Conservation (phyloP, 2,329 filamentous ascomycete genomes). For the Aureobasidium musti region DNA sequence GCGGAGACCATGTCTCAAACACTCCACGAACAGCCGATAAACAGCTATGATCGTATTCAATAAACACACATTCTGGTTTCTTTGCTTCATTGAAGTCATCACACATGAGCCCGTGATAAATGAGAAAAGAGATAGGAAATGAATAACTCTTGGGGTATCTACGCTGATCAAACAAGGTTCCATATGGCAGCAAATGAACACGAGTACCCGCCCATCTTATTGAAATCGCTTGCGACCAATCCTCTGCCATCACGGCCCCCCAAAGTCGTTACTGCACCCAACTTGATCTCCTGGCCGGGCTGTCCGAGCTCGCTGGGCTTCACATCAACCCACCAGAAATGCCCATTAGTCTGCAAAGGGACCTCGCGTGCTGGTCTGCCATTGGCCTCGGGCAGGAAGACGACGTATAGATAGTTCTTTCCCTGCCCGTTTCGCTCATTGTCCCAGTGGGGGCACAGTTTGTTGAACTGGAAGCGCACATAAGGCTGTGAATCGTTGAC, state of each 20-base stretch:
- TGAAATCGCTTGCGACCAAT: slow-evolving; percentile 43
- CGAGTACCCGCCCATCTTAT: slow-evolving; percentile 9
- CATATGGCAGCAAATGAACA: slow-evolving; percentile 58
- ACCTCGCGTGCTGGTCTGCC: slow-evolving; percentile 68
- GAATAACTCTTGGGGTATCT: slow-evolving; percentile 6
- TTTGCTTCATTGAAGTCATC: not conserved
- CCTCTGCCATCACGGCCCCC: slow-evolving; percentile 56
- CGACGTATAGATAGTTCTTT: slow-evolving; percentile 67
- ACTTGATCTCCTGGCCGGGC: slow-evolving; percentile 65
- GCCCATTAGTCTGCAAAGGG: slow-evolving; percentile 71
- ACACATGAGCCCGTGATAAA: not conserved
- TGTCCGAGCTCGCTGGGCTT: slow-evolving; percentile 62
- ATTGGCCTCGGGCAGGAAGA: slow-evolving; percentile 66
- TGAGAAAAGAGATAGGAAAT: not conserved
- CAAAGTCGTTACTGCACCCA: slow-evolving; percentile 63
- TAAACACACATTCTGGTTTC: slow-evolving; percentile 28
- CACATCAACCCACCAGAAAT: slow-evolving; percentile 82
- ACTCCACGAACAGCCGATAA: slow-evolving; percentile 3
- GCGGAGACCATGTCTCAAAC: slow-evolving; percentile 1
- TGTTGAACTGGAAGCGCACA: slow-evolving; percentile 74
- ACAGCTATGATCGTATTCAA: slow-evolving; percentile 18
- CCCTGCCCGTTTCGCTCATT: slow-evolving; percentile 67
- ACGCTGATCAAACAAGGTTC: slow-evolving; percentile 50
- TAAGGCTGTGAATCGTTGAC: slow-evolving; percentile 35
- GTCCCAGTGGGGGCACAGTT: slow-evolving; percentile 80